phyloP scores from a whole-genome alignment of 2,329 filamentous ascomycete genomes.

The Ascochyta fabae region DNA sequence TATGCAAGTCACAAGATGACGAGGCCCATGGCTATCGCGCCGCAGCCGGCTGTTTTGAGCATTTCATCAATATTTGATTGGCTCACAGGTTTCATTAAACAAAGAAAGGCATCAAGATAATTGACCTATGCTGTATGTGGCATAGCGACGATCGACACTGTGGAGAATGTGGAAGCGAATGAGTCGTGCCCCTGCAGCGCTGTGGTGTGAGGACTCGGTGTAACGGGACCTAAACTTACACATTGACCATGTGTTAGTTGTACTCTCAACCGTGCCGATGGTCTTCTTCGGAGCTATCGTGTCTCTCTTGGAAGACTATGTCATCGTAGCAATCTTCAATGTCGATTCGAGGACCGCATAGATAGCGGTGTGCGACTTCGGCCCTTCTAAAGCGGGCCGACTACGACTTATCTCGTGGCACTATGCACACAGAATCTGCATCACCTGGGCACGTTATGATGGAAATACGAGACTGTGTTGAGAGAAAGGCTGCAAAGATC shows the following conservation, averaged over 20 bases:
- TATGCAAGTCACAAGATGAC: conserved; percentile 6
- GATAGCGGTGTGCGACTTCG: conserved; percentile 14
- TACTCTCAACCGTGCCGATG: no score
- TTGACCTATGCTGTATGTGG: conserved; percentile 1
- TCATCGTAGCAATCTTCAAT: neutral
- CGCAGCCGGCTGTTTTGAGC: neutral
- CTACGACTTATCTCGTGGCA: conserved; percentile 5
- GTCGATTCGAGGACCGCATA: neutral
- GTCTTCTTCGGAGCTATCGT: neutral
- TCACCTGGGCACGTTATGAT: neutral
- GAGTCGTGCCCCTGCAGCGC: conserved; percentile 11
- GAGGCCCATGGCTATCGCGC: conserved; percentile 4
- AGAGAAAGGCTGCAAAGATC: neutral
- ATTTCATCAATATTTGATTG: neutral
- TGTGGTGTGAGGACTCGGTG: neutral
- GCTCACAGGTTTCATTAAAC: neutral
- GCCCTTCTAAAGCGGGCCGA: conserved; percentile 18
- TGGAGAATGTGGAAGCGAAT: conserved; percentile 3
- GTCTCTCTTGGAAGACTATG: neutral
- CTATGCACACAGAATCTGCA: neutral
- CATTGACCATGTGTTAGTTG: conserved; percentile 6
- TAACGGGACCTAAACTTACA: conserved; percentile 10
- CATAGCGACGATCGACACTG: conserved; percentile 5
- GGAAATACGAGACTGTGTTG: neutral
- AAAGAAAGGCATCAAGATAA: neutral